These are phyloP conservation scores for Akanthomyces lecanii DNA, from an alignment of 2,329 filamentous ascomycete species.

Conservation along the genomic window DNA sequence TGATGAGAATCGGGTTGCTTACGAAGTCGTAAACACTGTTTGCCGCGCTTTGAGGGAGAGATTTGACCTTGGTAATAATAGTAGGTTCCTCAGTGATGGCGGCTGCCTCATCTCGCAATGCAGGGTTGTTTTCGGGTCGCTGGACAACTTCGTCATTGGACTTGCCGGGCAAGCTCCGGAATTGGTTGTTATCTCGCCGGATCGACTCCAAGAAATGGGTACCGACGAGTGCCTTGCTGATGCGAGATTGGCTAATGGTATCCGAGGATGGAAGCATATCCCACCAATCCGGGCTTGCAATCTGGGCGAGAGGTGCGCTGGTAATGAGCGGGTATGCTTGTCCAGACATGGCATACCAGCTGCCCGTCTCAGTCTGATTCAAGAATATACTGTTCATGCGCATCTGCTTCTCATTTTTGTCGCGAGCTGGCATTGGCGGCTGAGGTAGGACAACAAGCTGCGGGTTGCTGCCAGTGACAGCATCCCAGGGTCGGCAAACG, in stretches of 20 bases:
- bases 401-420: slow-evolving; percentile 46
- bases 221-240: slow-evolving; percentile 63
- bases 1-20: slow-evolving; percentile 49
- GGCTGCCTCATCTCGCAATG: slow-evolving; percentile 19
- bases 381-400: slow-evolving; percentile 70
- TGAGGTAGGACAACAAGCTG: slow-evolving; percentile 84
- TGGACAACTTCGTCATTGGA: slow-evolving; percentile 27
- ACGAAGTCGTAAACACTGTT: slow-evolving; percentile 52
- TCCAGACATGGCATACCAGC: slow-evolving; percentile 93
- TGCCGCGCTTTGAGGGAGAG: slow-evolving; percentile 46
- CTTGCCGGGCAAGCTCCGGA: slow-evolving; percentile 35
- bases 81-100: slow-evolving; percentile 34
- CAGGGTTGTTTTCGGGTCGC: slow-evolving; percentile 28
- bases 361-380: slow-evolving; percentile 79
- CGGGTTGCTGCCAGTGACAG: slow-evolving; percentile 59
- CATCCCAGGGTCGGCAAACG: slow-evolving; percentile 68
- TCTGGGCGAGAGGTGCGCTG: slow-evolving; percentile 51
- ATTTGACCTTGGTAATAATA: slow-evolving; percentile 48
- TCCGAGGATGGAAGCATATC: slow-evolving; percentile 35
- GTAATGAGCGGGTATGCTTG: slow-evolving; percentile 80
- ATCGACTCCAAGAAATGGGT: slow-evolving; percentile 58
- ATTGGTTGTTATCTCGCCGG: slow-evolving; percentile 29
- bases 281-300: slow-evolving; percentile 45
- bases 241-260: slow-evolving; percentile 40
- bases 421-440: slow-evolving; percentile 60